Conservation (phyloP, 441 rosid species). For the Syzygium malaccense region DNA sequence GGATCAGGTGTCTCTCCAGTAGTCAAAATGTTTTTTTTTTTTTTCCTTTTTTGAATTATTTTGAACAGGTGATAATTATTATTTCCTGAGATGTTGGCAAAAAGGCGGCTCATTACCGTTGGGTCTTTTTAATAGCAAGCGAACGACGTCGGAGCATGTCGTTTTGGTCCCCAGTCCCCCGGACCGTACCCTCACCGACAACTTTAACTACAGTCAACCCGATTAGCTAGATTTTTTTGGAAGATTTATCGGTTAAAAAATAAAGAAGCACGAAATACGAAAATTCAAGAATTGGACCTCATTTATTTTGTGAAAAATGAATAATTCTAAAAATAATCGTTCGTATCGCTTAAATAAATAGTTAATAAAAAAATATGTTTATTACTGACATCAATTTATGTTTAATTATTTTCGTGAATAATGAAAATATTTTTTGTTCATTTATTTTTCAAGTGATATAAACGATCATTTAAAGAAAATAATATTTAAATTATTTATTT, state of each 20-base stretch:
- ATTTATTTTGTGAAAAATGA: background rate
- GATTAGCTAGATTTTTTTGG: background rate
- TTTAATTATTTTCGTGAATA: no score
- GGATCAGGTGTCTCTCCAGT: background rate
- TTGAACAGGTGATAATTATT: background rate
- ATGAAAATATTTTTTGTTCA: no score
- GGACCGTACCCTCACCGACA: background rate
- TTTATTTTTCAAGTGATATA: no score
- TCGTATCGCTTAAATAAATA: background rate
- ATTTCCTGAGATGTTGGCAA: background rate
- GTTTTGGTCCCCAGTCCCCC: background rate
- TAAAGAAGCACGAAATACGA: background rate
- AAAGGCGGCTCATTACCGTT: background rate
- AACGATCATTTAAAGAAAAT: background rate
- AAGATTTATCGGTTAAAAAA: background rate
- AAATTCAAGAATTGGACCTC: background rate
- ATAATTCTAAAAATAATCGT: fast-evolving
- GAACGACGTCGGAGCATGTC: background rate
- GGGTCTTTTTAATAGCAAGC: background rate
- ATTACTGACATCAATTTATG: no score
- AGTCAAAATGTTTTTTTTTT: background rate
- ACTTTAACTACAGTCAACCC: background rate
- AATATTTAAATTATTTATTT: background rate
- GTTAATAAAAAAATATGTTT: background rate
- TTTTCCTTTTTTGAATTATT: background rate